Evolutionary conservation across 2,329 filamentous ascomycete species (phyloP), one percentile per base, ranked within the genome.

Genomic region (Exserohilum turcica): DNA sequence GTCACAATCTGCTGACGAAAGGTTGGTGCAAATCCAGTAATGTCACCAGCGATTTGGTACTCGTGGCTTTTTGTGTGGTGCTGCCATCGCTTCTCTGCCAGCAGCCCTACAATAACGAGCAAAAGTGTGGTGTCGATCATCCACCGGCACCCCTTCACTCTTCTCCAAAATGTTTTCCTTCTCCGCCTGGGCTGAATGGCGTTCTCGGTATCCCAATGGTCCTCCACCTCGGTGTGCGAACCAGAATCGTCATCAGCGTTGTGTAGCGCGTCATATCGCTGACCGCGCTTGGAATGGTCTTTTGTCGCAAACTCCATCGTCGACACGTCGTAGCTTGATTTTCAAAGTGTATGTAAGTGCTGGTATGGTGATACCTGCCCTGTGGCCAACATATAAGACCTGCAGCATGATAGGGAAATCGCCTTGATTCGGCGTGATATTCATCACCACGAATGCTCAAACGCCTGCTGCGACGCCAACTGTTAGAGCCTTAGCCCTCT

Each of bases 1-100:
- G 45, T 64, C 7, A 64, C 54, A 36, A 72, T 66, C 35, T 72
- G 66, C 40, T 72, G 68, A 1, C 66, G 67, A 45, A 73, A 73
- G n/a, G 5, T 54, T n/a, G 70, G 70, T 15, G 67, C 67, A 53
- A 72, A 73, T 5, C 69, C 68, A 19, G 68, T 66, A 1, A 72
- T 51, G 29, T 73, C 70, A 21, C 70, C 70, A 33, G 57, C 54
- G 24, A 72, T 48, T 37, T 72, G 65, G 32, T 60, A 66, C 27
- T 44, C 18, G 36, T 66, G 54, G 9, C 53, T 55, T 21, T 54
- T 56, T 2, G 49, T 18, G 3, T 43, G 43, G 9, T 56, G 39
- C 5, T 48, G 51, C 63, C 61, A 68, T 50, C 52, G 57, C 46
- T 61, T 69, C 28, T 72, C 69, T 5, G 54, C 57, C 21, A 73